Base-by-base conservation (phyloP, 2,329 filamentous ascomycete species). In the Phoma herbarum region DNA sequence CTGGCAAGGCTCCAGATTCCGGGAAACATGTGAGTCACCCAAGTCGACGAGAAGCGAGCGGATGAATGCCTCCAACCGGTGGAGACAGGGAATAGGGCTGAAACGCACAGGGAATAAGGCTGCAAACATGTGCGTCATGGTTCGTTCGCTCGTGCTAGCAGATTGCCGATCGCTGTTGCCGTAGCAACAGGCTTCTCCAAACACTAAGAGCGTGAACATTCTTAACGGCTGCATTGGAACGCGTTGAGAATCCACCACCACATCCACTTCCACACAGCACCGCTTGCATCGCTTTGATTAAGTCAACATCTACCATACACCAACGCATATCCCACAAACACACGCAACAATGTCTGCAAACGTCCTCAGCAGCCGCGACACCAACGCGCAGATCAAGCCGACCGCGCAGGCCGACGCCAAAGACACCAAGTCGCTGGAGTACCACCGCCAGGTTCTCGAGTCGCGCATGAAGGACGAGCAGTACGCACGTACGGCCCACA, bases 401-500 rank as follows among this genome's bases (percentile, higher is more conserved):
- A 60, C 35, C 10, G 39, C 63, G 12, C 69, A 69, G 18, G 60
- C 71, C 1, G 71, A 70, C 53, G 67, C 72, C 43, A 61, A 70
- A 51, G 68, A 83, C 75, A 71, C 70, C 16, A 78, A 78, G 73
- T 75, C 69, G 42, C 75, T 93, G 83, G 90, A 92, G 73, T 91
- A 91, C 75, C 90, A 93, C 75, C 89, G 90, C 62, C 88, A 92
- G 79, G 83, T 91, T 55, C 82, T 93, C 59, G 85, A 91, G 75
- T 86, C 84, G 75, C 91, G 90, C 82, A 86, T 92, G 77, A 84
- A 88, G 56, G 81, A 87, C 70, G 84, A 85, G 64, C 81, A 86
- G 90, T 91, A 82, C 66, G 86, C 80, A 37, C 23, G 29, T 31
- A 8, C 49, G n/a, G 10, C 7, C 14, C 16, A 14, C 31, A 7